Evolutionary conservation across 164 flowering plant genomes (phyloP), one percentile per base, ranked within the genome.

Genomic region (Dillenia suffruticosa): DNA sequence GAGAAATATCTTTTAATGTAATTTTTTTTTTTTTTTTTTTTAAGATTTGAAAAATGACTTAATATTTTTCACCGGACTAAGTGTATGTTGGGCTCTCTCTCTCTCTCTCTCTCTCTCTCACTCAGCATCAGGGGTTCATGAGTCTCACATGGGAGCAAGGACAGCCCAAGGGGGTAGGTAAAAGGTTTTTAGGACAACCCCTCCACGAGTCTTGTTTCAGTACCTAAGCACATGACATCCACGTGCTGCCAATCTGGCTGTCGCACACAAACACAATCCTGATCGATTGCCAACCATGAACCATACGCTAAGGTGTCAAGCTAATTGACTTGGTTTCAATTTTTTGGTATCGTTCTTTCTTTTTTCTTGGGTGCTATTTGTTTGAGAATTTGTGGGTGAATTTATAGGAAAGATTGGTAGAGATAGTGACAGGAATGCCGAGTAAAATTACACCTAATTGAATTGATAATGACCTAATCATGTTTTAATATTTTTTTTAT

Each of bases 151-250:
- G 67, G 64, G 40, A 32, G 40, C 40, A 51, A 66, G 62, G 71
- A 22, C 63, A 61, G 63, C 72, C 69, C 0, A 5, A 32, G 40
- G 5, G 40, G 40, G 40, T 32, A 32, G 40, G 7, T 32, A 32
- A 32, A 59, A 62, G 51, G n/a, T 8, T 13, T 46, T 50, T 64
- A 58, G 65, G 64, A 64, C 58, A 15, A 44, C 45, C 69, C 68
- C 66, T 67, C 68, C 66, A 48, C 62, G 60, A 66, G 62, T 63
- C 64, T 22, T 46, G 63, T 14, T 55, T 49, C 68, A 10, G 12
- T 68, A 68, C 74, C 77, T 62, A 70, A 68, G 68, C 77, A 77
- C 80, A 73, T 77, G 73, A 68, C 45, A 40, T 57, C n/a, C 80
- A 68, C 73, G 69, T 68, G 72, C 10, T 68, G 63, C 57, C 52